These are phyloP conservation scores for Fraxinus latifolia DNA, from an alignment of 305 asterid genomes.

Conservation along the genomic window DNA sequence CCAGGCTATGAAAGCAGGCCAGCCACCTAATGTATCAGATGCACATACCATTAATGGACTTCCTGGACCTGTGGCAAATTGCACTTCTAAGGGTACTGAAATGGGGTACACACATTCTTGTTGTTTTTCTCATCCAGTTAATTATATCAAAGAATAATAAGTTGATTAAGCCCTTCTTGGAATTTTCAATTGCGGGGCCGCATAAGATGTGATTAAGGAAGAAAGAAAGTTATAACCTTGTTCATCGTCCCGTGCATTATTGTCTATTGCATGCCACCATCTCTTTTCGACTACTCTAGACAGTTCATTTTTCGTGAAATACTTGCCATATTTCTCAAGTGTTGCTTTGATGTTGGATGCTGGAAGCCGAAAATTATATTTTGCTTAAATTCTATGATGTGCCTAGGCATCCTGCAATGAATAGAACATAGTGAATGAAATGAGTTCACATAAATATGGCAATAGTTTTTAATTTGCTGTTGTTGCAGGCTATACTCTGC, in stretches of 20 bases:
- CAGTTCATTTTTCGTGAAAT: not conserved
- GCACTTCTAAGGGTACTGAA: constrained; percentile 53
- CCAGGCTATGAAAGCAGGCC: constrained; percentile 45
- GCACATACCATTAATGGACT: constrained; percentile 66
- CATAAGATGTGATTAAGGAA: not conserved
- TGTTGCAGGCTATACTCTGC: constrained; percentile 46
- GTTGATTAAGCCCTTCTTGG: not conserved
- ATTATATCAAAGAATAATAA: not conserved
- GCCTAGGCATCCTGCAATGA: not conserved
- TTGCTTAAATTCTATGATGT: not conserved
- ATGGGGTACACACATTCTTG: not conserved
- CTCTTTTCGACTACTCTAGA: not conserved
- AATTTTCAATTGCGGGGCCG: not conserved
- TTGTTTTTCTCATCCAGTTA: not conserved
- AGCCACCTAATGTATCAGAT: constrained; percentile 65
- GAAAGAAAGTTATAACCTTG: not conserved
- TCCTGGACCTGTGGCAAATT: constrained; percentile 59
- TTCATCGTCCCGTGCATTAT: not conserved
- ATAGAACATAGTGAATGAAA: not conserved
- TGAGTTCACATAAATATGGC: not conserved
- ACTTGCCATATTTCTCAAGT: not conserved
- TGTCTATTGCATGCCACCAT: not conserved
- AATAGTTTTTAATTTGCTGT: not conserved
- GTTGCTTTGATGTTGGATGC: too few relatives aligned
- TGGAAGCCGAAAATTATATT: not conserved